A percentile compares a stretch with the other conserved stretches of the same genome.
These are phyloP conservation scores for Tricholoma matsutake DNA, from an alignment of 768 basidiomycete genomes.

Conservation along the genomic window DNA sequence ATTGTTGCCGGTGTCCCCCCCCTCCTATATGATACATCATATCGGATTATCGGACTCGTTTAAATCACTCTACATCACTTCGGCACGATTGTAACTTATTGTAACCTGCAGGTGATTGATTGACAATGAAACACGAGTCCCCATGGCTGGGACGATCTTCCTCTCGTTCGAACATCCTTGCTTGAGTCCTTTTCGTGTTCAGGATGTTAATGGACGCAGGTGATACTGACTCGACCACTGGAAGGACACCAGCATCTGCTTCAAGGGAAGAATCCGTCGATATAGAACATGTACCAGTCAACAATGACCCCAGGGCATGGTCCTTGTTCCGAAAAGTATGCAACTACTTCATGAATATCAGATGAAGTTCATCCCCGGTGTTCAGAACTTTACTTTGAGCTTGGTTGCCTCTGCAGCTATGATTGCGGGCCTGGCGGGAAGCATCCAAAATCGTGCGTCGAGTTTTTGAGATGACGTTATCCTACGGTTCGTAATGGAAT, in stretches of 20 bases:
- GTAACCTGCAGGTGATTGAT: neutral
- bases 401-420: conserved; percentile 52
- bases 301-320: conserved; percentile 64
- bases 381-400: conserved; percentile 41
- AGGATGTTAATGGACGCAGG: conserved; percentile 6
- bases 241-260: neutral
- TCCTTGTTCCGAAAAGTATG: conserved; percentile 50
- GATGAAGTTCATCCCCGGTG: neutral
- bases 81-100: neutral
- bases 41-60: neutral
- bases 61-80: neutral
- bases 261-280: conserved; percentile 22
- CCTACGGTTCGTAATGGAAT: neutral
- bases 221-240: neutral
- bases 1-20: neutral
- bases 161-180: neutral
- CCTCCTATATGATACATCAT: neutral
- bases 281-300: conserved; percentile 52
- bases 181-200: neutral
- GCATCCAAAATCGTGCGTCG: conserved; percentile 62
- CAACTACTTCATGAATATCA: neutral
- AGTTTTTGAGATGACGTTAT: neutral
- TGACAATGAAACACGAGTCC: neutral
- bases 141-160: neutral
- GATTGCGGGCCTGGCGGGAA: conserved; percentile 55